Conservation (phyloP, 306 rosid genomes). For the Alnus rubra region DNA sequence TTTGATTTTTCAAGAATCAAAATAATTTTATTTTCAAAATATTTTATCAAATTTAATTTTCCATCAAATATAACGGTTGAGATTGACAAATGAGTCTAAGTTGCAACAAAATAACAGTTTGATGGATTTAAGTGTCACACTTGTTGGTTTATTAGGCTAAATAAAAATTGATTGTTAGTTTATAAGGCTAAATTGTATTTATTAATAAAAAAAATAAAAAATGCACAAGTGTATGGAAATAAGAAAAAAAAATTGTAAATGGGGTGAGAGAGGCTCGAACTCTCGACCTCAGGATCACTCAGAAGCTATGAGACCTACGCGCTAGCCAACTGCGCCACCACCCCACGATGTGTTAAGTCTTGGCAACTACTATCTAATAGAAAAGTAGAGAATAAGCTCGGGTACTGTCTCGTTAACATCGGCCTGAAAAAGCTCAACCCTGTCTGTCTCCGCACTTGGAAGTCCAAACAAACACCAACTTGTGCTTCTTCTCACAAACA, state of each 20-base stretch:
- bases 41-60: no score
- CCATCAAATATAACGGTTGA: no score
- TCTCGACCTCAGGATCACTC: slow-evolving; percentile 39
- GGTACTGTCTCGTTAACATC: neutral
- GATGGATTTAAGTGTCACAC: no score
- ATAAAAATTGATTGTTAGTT: no score
- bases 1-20: no score
- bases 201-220: neutral
- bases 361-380: no score
- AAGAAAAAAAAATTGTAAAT: neutral
- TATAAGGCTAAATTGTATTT: no score
- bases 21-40: no score
- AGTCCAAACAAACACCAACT: neutral
- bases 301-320: slow-evolving; percentile 37
- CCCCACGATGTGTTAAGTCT: neutral
- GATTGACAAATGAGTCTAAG: no score
- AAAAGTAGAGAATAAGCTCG: no score
- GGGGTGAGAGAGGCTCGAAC: slow-evolving; percentile 73
- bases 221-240: neutral
- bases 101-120: no score
- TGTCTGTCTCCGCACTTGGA: neutral
- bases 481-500: neutral
- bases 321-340: slow-evolving; percentile 43
- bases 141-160: no score
- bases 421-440: neutral